Conservation (phyloP, 2,329 filamentous ascomycete species). For the Fusarium guadeloupense region DNA sequence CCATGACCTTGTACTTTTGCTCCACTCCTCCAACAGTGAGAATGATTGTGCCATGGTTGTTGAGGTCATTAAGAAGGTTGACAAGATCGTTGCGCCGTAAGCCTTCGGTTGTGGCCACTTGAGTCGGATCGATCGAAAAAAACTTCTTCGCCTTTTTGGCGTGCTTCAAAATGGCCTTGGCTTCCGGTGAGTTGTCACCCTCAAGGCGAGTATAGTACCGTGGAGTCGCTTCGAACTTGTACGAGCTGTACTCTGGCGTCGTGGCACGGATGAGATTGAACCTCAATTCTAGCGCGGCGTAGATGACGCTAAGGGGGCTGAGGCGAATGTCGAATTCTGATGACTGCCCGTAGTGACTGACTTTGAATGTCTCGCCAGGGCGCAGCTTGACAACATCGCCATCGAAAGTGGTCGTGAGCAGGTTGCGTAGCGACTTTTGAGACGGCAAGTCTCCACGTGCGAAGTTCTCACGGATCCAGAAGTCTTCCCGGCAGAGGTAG, state of each 20-base stretch:
- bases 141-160: conserved; percentile 54
- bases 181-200: conserved; percentile 53
- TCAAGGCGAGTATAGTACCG: conserved; percentile 46
- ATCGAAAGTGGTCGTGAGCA: conserved; percentile 63
- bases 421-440: conserved; percentile 54
- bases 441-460: conserved; percentile 68
- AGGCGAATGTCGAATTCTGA: conserved; percentile 63
- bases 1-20: conserved; percentile 62
- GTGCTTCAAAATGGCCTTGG: conserved; percentile 53
- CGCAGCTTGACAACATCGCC: conserved; percentile 34
- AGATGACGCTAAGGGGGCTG: conserved; percentile 61
- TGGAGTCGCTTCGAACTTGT: conserved; percentile 56
- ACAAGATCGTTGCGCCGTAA: conserved; percentile 59
- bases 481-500: conserved; percentile 65
- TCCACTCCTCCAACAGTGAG: conserved; percentile 62
- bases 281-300: conserved; percentile 68
- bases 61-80: conserved; percentile 63
- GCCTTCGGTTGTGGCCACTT: conserved; percentile 43
- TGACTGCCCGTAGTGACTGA: conserved; percentile 56
- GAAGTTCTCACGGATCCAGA: conserved; percentile 67
- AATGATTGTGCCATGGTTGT: conserved; percentile 59
- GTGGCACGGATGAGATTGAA: conserved; percentile 65
- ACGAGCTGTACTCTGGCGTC: conserved; percentile 66
- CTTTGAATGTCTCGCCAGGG: conserved; percentile 45
- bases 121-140: conserved; percentile 60